Percentiles rank a stretch among this genome's conserved stretches.
These are phyloP conservation scores for Pyracantha coccinea DNA, from an alignment of 331 rosid species.

Conservation along the genomic window DNA sequence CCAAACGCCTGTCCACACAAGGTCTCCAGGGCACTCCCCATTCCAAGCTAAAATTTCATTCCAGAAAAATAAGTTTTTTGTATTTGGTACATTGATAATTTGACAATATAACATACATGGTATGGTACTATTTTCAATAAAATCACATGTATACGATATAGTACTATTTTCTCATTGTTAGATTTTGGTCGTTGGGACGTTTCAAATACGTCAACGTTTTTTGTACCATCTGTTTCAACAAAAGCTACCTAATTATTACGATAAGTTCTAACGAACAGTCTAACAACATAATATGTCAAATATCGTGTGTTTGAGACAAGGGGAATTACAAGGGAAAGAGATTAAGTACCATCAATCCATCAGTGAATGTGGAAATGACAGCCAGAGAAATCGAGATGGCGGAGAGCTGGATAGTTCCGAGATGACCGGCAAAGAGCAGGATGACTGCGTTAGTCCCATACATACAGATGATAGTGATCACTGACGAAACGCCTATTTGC, in stretches of 20 bases:
- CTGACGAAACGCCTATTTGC: constrained; percentile 2
- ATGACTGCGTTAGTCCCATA: not conserved
- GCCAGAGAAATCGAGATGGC: constrained; percentile 2
- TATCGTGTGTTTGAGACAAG: no score
- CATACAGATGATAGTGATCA: not conserved
- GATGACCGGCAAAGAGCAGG: not conserved
- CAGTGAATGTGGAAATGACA: not conserved
- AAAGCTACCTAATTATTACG: no score
- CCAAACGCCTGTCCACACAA: constrained; percentile 18
- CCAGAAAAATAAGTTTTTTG: not conserved
- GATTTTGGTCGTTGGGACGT: no score
- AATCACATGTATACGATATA: no score
- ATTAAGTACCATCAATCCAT: not conserved
- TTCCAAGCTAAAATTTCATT: constrained; percentile 1
- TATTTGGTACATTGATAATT: no score
- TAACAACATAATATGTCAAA: no score
- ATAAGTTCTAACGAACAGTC: no score
- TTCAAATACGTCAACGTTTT: no score
- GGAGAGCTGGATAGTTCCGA: constrained; percentile 2
- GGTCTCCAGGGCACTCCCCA: constrained; percentile 13
- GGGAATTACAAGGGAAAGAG: not conserved
- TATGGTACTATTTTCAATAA: no score
- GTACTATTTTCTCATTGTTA: no score
- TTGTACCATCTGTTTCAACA: no score
- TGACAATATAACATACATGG: not conserved